Conservation (phyloP, 2,329 filamentous ascomycete genomes). For the Aaosphaeria pasadenensis region DNA sequence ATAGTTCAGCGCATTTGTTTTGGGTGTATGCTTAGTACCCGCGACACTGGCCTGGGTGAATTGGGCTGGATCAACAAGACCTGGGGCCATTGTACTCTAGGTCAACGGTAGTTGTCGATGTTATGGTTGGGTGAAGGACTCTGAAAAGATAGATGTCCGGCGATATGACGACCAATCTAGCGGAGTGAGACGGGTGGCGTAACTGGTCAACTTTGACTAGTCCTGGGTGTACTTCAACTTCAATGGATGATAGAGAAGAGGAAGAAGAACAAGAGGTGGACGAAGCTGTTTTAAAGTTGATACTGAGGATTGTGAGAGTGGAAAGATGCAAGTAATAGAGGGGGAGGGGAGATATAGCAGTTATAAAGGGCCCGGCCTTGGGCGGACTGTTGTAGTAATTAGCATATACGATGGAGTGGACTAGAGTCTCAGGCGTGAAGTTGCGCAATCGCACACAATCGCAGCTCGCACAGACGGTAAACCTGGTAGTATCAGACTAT, state of each 20-base stretch:
- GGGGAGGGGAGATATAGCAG: neutral
- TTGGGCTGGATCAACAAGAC: slow-evolving; percentile 28
- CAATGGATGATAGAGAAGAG: neutral
- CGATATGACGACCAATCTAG: too few species aligned
- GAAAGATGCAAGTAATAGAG: neutral
- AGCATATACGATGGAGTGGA: too few species aligned
- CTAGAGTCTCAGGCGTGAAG: slow-evolving; percentile 1
- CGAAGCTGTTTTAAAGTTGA: neutral
- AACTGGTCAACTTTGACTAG: too few species aligned
- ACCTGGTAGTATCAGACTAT: too few species aligned
- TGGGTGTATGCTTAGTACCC: slow-evolving; percentile 12
- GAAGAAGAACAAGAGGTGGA: neutral
- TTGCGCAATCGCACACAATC: slow-evolving; percentile 39
- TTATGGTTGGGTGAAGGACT: too few species aligned
- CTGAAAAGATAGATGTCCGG: too few species aligned
- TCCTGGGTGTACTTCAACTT: too few species aligned
- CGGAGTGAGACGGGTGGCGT: too few species aligned
- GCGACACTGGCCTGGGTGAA: slow-evolving; percentile 6
- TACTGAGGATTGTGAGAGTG: too few species aligned
- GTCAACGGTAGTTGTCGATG: neutral
- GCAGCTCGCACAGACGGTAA: slow-evolving; percentile 1
- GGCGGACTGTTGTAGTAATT: neutral
- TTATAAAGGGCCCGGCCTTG: neutral
- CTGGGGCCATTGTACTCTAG: slow-evolving; percentile 24
- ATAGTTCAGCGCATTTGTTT: slow-evolving; percentile 37